Percentiles rank a stretch among this genome's conserved stretches.
These are phyloP conservation scores for Tricholoma terreum DNA, from an alignment of 768 basidiomycete species.

Conservation along the genomic window DNA sequence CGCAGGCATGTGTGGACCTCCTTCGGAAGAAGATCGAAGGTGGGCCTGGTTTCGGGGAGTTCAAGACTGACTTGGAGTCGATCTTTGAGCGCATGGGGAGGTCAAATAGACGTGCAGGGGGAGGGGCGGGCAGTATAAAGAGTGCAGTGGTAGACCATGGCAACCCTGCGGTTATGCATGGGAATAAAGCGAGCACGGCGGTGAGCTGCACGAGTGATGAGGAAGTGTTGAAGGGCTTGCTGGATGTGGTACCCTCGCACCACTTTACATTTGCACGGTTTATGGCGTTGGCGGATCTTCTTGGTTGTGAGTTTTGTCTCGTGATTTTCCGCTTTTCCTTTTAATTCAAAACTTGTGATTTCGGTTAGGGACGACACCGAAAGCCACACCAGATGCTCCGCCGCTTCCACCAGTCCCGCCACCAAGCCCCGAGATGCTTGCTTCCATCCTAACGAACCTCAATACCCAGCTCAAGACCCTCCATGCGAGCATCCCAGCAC, in stretches of 20 bases:
- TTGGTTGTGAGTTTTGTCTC: slow-evolving; percentile 65
- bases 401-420: slow-evolving; percentile 25
- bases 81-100: slow-evolving; percentile 85
- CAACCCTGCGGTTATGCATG: slow-evolving; percentile 81
- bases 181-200: slow-evolving; percentile 74
- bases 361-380: slow-evolving; percentile 59
- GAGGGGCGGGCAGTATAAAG: slow-evolving; percentile 41
- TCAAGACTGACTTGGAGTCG: slow-evolving; percentile 78
- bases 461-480: slow-evolving; percentile 60
- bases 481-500: slow-evolving; percentile 67
- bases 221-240: slow-evolving; percentile 71
- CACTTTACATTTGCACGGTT: slow-evolving; percentile 85
- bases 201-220: slow-evolving; percentile 74
- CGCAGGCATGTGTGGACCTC: slow-evolving; percentile 82
- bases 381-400: slow-evolving; percentile 38
- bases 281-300: slow-evolving; percentile 71
- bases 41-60: slow-evolving; percentile 82
- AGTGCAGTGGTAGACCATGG: slow-evolving; percentile 84
- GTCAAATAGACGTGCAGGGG: slow-evolving; percentile 34
- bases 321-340: background rate
- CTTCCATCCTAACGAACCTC: slow-evolving; percentile 44
- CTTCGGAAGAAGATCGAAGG: slow-evolving; percentile 76
- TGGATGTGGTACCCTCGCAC: slow-evolving; percentile 58
- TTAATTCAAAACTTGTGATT: background rate
- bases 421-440: slow-evolving; percentile 33